These are phyloP conservation scores for Ophiocordyceps camponoti-floridani DNA, from an alignment of 2,329 filamentous ascomycete species.

Conservation along the genomic window DNA sequence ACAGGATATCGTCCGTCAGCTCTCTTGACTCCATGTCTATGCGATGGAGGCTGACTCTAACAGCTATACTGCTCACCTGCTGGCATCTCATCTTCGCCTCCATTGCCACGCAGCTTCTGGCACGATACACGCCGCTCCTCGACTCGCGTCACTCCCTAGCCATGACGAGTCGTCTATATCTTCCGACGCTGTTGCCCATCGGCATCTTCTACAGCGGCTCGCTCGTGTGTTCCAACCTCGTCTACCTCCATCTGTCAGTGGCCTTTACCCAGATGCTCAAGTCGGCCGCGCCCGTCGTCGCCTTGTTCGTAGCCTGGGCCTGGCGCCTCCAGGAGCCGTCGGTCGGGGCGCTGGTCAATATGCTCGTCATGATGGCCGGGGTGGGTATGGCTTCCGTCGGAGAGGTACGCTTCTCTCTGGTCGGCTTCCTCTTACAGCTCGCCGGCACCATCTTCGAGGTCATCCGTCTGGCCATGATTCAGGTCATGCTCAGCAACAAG, in stretches of 20 bases:
- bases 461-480: constrained; percentile 67
- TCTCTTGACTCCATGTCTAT: too few species aligned
- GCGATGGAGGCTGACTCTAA: too few species aligned
- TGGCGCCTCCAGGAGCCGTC: constrained; percentile 32
- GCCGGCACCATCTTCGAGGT: constrained; percentile 68
- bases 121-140: constrained; percentile 43
- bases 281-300: constrained; percentile 48
- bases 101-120: constrained; percentile 45
- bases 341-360: constrained; percentile 24
- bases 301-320: constrained; percentile 46
- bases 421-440: constrained; percentile 21
- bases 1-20: constrained; percentile 8
- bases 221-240: constrained; percentile 48
- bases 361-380: constrained; percentile 32
- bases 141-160: constrained; percentile 43
- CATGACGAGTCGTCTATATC: constrained; percentile 41
- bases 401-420: too few species aligned
- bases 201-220: constrained; percentile 47
- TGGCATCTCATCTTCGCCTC: constrained; percentile 53
- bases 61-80: constrained; percentile 42
- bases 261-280: constrained; percentile 57
- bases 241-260: constrained; percentile 49
- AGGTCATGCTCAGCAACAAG: constrained; percentile 58
- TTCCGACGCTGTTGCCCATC: constrained; percentile 47
- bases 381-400: constrained; percentile 28